These are phyloP conservation scores for Thalassia testudinum DNA, from an alignment of 116 monocot species.

Conservation along the genomic window DNA sequence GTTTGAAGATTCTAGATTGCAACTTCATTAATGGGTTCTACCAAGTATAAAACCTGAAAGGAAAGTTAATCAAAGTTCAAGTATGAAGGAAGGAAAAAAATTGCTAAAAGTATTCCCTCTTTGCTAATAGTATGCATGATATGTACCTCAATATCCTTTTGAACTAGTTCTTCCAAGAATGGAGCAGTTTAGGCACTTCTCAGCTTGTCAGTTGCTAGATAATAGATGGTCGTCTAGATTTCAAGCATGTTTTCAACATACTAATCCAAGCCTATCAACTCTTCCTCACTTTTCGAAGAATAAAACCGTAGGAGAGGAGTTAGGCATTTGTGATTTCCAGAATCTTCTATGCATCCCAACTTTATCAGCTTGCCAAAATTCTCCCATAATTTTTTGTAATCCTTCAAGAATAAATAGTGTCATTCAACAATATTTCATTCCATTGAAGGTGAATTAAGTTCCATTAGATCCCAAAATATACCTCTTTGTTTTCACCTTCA, in stretches of 20 bases:
- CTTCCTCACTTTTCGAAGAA: conserved; percentile 78
- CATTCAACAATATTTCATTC: background rate
- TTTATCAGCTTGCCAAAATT: conserved; percentile 95
- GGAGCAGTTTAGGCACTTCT: conserved; percentile 94
- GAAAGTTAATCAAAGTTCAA: background rate
- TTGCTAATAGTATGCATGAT: no score
- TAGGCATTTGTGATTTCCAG: conserved; percentile 86
- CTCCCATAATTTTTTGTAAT: conserved; percentile 97
- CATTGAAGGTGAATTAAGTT: background rate
- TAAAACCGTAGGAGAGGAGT: conserved; percentile 67
- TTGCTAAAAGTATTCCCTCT: conserved; percentile 2
- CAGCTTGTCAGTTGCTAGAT: conserved; percentile 81
- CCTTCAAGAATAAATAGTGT: conserved; percentile 18
- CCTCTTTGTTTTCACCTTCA: conserved; percentile 85
- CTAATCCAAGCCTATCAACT: conserved; percentile 73
- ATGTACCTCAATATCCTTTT: conserved; percentile 78
- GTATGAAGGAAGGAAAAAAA: background rate
- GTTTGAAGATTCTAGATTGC: conserved; percentile 91
- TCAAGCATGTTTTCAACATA: conserved; percentile 94
- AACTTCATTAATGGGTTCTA: conserved; percentile 98
- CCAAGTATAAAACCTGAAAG: conserved; percentile 77
- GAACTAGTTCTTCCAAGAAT: conserved; percentile 78
- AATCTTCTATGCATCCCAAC: conserved; percentile 89
- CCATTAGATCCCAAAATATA: conserved; percentile 7
- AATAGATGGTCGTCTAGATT: conserved; percentile 85